Evolutionary conservation across 345 rosid species (phyloP).

Genomic region (Eucalyptus marginata): DNA sequence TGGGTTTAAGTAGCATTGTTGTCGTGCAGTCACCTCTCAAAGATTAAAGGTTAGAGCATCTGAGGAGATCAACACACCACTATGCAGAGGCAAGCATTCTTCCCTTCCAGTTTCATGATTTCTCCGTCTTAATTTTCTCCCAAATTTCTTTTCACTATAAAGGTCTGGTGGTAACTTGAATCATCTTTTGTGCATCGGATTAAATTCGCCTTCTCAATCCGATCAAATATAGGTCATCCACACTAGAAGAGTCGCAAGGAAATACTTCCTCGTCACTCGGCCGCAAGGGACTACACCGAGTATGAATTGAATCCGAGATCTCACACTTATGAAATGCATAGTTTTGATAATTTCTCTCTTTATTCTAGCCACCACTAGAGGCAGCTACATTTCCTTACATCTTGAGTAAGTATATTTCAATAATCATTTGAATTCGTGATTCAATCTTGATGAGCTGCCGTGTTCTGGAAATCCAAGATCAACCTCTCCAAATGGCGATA

Average conservation of each 20-base stretch:
- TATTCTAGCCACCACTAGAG: background rate
- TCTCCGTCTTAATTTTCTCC: too few species aligned
- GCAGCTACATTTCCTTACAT: background rate
- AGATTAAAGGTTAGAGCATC: too few species aligned
- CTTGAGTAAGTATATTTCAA: background rate
- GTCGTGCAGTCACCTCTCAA: background rate
- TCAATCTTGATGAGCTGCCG: background rate
- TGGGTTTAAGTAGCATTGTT: too few species aligned
- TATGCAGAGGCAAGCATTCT: background rate
- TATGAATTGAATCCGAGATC: background rate
- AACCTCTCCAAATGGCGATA: slow-evolving; percentile 8
- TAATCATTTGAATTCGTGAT: background rate
- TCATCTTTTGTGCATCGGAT: background rate
- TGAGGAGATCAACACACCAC: too few species aligned
- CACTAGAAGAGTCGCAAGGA: background rate
- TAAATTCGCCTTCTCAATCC: background rate
- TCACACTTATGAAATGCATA: background rate
- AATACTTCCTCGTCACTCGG: background rate
- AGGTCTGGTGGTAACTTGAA: background rate
- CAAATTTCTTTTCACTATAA: too few species aligned
- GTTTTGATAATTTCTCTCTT: background rate
- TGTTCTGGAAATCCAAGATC: slow-evolving; percentile 18
- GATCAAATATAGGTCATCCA: background rate
- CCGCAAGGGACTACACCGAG: background rate
- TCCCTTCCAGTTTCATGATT: too few species aligned